Percentiles rank a stretch among this genome's conserved stretches.
Evolutionary conservation across 2,329 filamentous ascomycete genomes (phyloP).

Genomic region (Colletotrichum noveboracense): DNA sequence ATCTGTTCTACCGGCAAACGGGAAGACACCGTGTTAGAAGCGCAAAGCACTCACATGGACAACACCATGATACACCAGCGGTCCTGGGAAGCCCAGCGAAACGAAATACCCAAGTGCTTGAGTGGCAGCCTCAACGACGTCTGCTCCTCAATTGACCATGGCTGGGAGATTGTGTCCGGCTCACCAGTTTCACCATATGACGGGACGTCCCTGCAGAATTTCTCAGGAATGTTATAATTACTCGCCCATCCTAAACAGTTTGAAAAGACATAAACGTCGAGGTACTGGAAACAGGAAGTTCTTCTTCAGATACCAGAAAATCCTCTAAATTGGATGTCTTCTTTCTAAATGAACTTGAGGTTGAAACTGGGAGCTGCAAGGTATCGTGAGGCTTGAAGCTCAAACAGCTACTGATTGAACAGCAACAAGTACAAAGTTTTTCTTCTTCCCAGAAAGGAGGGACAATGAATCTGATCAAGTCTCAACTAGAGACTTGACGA

Average conservation of each 20-base stretch:
- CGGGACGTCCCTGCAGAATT: not conserved
- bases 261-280: not conserved
- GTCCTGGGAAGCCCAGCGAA: not conserved
- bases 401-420: not conserved
- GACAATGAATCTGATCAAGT: not conserved
- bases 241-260: not conserved
- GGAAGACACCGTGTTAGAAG: not conserved
- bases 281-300: too few relatives aligned
- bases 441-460: not conserved
- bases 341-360: too few relatives aligned
- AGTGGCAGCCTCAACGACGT: not conserved
- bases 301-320: too few relatives aligned
- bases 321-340: too few relatives aligned
- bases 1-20: not conserved
- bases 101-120: not conserved
- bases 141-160: not conserved
- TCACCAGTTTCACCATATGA: not conserved
- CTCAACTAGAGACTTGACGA: not conserved
- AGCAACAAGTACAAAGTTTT: not conserved
- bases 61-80: not conserved
- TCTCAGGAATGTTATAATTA: too few relatives aligned
- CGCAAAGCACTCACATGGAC: not conserved
- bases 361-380: not conserved
- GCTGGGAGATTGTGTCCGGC: not conserved
- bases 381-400: not conserved